phyloP scores from a whole-genome alignment of 192 early-diverging fungal genomes.

The Linnemannia elongata region DNA sequence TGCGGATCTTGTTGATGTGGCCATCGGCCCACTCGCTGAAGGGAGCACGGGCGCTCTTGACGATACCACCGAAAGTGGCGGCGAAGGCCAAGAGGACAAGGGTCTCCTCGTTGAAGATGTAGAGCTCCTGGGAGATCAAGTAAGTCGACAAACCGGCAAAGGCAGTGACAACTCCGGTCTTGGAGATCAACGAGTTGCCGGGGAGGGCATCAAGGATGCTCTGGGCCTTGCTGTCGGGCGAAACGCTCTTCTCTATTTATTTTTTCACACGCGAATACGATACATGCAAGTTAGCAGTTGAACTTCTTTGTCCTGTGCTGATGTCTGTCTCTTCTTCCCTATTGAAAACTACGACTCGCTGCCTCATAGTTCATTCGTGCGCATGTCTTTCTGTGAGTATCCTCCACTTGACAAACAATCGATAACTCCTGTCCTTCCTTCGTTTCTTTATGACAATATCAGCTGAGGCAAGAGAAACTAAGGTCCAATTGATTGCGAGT shows the following conservation, averaged over 20 bases:
- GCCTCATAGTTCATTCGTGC: background rate
- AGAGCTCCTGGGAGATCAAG: conserved; percentile 97
- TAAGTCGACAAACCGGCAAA: conserved; percentile 87
- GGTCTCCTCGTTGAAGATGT: conserved; percentile 95
- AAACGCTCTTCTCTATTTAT: conserved; percentile 57
- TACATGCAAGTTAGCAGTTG: background rate
- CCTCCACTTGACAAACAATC: background rate
- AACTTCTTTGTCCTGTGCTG: background rate
- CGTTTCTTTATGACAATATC: background rate
- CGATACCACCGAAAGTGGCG: conserved; percentile 84
- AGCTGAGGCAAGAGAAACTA: background rate
- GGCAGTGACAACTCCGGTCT: conserved; percentile 90
- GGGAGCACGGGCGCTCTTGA: conserved; percentile 85
- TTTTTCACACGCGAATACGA: background rate
- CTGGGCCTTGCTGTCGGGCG: conserved; percentile 87
- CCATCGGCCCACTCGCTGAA: conserved; percentile 83
- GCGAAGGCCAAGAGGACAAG: conserved; percentile 86
- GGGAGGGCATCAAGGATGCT: conserved; percentile 95
- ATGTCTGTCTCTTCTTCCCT: background rate
- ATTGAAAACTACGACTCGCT: background rate
- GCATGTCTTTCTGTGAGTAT: background rate
- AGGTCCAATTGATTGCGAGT: background rate
- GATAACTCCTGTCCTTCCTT: too few relatives aligned
- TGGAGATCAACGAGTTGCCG: conserved; percentile 89
- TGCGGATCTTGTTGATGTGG: conserved; percentile 82